Evolutionary conservation across 2,329 filamentous ascomycete genomes (phyloP).

Genomic region (Paraconiothyrium brasiliense): DNA sequence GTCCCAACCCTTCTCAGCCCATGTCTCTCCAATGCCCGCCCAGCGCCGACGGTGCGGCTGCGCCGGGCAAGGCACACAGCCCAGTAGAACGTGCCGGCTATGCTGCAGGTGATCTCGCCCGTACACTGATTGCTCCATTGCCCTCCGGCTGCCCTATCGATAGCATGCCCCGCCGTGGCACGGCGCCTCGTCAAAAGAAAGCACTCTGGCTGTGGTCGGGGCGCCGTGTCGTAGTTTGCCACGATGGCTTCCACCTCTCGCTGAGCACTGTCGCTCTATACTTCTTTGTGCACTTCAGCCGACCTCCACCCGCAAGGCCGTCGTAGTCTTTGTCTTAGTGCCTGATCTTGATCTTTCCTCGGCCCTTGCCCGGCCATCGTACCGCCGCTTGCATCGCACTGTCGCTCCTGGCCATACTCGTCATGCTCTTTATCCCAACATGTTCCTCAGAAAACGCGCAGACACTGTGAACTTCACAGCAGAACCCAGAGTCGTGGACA

Average conservation of each 20-base stretch:
- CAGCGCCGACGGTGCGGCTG: slow-evolving; percentile 31
- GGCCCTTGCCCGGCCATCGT: slow-evolving; percentile 23
- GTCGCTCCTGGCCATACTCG: slow-evolving; percentile 17
- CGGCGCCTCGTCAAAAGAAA: slow-evolving; percentile 30
- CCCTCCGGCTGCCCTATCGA: slow-evolving; percentile 23
- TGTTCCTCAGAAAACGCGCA: slow-evolving; percentile 35
- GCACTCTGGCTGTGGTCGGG: slow-evolving; percentile 23
- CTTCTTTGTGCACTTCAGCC: slow-evolving; percentile 28
- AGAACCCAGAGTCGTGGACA: slow-evolving; percentile 25
- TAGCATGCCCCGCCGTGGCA: slow-evolving; percentile 38
- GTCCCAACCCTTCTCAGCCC: slow-evolving; percentile 21
- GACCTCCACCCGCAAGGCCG: slow-evolving; percentile 27
- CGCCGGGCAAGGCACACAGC: slow-evolving; percentile 8
- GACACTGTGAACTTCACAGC: slow-evolving; percentile 24
- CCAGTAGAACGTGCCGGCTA: slow-evolving; percentile 26
- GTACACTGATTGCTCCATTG: slow-evolving; percentile 11
- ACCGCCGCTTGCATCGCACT: slow-evolving; percentile 27
- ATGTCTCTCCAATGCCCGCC: slow-evolving; percentile 34
- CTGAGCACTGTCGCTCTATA: slow-evolving; percentile 27
- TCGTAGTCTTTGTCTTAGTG: slow-evolving; percentile 23
- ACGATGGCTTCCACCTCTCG: slow-evolving; percentile 21
- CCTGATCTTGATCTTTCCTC: slow-evolving; percentile 17
- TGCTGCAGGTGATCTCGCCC: slow-evolving; percentile 23
- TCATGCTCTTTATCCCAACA: slow-evolving; percentile 29
- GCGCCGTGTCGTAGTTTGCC: slow-evolving; percentile 22